A percentile compares a stretch with the other conserved stretches of the same genome.
phyloP scores from a whole-genome alignment of 441 rosid genomes.

The Viola pubescens region DNA sequence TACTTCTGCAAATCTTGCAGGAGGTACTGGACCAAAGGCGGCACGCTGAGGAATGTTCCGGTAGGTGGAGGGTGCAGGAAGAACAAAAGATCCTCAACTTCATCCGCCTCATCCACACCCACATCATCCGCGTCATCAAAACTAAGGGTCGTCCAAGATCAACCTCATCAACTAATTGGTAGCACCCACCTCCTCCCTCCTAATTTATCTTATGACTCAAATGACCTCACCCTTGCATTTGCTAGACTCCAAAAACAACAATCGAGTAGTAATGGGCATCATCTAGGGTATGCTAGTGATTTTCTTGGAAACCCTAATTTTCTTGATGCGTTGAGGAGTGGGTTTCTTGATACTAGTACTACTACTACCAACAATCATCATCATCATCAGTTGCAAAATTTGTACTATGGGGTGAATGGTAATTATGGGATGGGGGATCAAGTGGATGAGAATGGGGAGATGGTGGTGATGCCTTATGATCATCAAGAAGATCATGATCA shows the following conservation, averaged over 20 bases:
- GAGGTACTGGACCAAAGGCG: slow-evolving; percentile 94
- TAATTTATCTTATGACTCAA: slow-evolving; percentile 38
- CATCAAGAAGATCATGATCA: slow-evolving; percentile 13
- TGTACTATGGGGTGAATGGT: slow-evolving; percentile 32
- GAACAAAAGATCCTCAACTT: slow-evolving; percentile 55
- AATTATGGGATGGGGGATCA: slow-evolving; percentile 29
- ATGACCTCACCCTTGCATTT: slow-evolving; percentile 58
- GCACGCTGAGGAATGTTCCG: slow-evolving; percentile 81
- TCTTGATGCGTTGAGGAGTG: slow-evolving; percentile 34
- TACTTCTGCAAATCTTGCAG: slow-evolving; percentile 92
- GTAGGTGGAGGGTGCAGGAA: slow-evolving; percentile 89
- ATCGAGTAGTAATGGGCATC: slow-evolving; percentile 22
- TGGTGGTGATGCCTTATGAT: slow-evolving; percentile 4
- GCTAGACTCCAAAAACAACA: slow-evolving; percentile 59
- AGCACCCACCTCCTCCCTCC: slow-evolving; percentile 21
- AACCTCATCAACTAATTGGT: slow-evolving; percentile 15
- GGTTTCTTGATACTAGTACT: slow-evolving; percentile 37
- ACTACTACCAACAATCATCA: background rate
- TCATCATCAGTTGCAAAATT: slow-evolving; percentile 20
- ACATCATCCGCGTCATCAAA: slow-evolving; percentile 36
- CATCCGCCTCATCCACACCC: slow-evolving; percentile 13
- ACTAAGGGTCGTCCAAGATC: slow-evolving; percentile 30
- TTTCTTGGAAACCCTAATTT: slow-evolving; percentile 35
- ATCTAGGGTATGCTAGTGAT: slow-evolving; percentile 35
- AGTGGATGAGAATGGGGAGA: slow-evolving; percentile 15